Evolutionary conservation across 306 rosid species (phyloP).

Genomic region (Phaseolus lunatus): DNA sequence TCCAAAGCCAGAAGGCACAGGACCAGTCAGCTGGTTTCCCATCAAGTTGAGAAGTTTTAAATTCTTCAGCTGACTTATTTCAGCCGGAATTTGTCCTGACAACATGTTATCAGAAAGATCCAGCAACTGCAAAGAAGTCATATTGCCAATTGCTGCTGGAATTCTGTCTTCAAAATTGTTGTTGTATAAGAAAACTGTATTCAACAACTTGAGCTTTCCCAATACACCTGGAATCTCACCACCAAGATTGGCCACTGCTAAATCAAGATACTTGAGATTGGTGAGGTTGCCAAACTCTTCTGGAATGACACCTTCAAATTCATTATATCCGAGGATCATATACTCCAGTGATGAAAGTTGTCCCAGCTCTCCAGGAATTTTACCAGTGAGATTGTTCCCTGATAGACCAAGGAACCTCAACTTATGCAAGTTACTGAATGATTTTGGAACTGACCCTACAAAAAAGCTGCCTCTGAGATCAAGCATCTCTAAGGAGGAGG

Average conservation of each 20-base stretch:
- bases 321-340: conserved; percentile 84
- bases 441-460: conserved; percentile 69
- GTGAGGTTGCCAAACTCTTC: conserved; percentile 82
- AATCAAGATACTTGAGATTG: conserved; percentile 83
- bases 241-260: conserved; percentile 84
- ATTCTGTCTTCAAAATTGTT: conserved; percentile 73
- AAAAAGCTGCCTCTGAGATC: conserved; percentile 96
- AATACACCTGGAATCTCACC: conserved; percentile 77
- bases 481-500: conserved; percentile 68
- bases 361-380: conserved; percentile 80
- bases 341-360: conserved; percentile 73
- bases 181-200: conserved; percentile 82
- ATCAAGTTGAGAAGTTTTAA: conserved; percentile 84
- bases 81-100: conserved; percentile 77
- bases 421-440: conserved; percentile 70
- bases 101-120: conserved; percentile 87
- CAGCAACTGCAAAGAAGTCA: conserved; percentile 62
- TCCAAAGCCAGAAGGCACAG: conserved; percentile 73
- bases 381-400: conserved; percentile 85
- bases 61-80: conserved; percentile 67
- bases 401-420: conserved; percentile 94
- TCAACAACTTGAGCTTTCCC: conserved; percentile 63
- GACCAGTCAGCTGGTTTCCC: conserved; percentile 78
- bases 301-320: conserved; percentile 83
- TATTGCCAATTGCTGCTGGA: conserved; percentile 64